phyloP scores from a whole-genome alignment of 352 stramenopile genomes.

The Phytophthora kernoviae region DNA sequence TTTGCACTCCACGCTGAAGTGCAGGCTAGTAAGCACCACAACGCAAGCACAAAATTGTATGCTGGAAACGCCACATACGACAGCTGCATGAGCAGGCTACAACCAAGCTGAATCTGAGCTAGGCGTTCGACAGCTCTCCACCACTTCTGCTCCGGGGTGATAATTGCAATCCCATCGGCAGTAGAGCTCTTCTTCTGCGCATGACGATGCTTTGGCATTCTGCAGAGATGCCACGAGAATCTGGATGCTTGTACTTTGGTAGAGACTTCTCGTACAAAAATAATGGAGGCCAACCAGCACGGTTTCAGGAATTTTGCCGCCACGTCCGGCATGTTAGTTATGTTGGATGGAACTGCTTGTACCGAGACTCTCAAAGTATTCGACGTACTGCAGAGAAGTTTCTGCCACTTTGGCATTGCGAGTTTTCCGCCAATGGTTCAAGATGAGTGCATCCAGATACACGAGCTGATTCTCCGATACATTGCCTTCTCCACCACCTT shows the following conservation, averaged over 20 bases:
- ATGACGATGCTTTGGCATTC: slow-evolving; percentile 1
- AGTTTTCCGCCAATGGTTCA: slow-evolving; percentile 56
- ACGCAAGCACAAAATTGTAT: slow-evolving; percentile 79
- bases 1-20: slow-evolving; percentile 54
- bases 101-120: slow-evolving; percentile 56
- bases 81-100: slow-evolving; percentile 74
- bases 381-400: slow-evolving; percentile 46
- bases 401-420: slow-evolving; percentile 35
- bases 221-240: background rate
- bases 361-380: slow-evolving; percentile 49
- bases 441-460: slow-evolving; percentile 64
- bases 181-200: slow-evolving; percentile 19
- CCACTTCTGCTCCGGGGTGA: slow-evolving; percentile 39
- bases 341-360: slow-evolving; percentile 3
- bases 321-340: background rate
- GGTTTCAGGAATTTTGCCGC: background rate
- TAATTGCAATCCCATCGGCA: slow-evolving; percentile 5
- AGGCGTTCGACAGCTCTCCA: slow-evolving; percentile 47
- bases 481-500: slow-evolving; percentile 27
- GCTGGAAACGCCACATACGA: slow-evolving; percentile 82
- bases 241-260: background rate
- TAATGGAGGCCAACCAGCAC: background rate
- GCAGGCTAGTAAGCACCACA: slow-evolving; percentile 71
- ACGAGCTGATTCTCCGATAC: slow-evolving; percentile 57
- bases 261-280: background rate